A percentile compares a stretch with the other conserved stretches of the same genome.
Evolutionary conservation across 2,329 filamentous ascomycete species (phyloP).

Genomic region (Coniochaeta ligniaria): DNA sequence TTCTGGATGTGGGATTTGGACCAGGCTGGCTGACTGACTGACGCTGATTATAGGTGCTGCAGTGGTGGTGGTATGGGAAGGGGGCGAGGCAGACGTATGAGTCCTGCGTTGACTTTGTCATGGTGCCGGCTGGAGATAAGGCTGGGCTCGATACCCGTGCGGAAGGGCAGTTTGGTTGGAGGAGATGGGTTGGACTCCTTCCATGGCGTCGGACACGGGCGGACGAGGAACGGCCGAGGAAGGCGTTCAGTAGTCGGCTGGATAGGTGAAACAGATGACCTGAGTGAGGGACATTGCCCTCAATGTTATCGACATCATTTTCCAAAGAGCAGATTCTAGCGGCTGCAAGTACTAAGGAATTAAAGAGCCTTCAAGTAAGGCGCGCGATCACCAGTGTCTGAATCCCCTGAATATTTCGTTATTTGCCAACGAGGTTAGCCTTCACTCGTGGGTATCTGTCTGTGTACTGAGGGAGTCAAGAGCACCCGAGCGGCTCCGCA

Average conservation of each 20-base stretch:
- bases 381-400: too few relatives aligned
- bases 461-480: too few relatives aligned
- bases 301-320: too few relatives aligned
- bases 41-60: not conserved
- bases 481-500: too few relatives aligned
- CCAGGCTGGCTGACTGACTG: not conserved
- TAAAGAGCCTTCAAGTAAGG: too few relatives aligned
- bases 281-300: too few relatives aligned
- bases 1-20: too few relatives aligned
- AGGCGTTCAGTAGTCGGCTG: not conserved
- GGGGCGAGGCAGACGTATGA: conserved; percentile 2
- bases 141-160: not conserved
- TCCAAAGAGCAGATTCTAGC: not conserved
- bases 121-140: not conserved
- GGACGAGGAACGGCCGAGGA: not conserved
- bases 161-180: not conserved
- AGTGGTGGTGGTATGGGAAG: conserved; percentile 5
- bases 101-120: conserved; percentile 4
- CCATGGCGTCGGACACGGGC: not conserved
- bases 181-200: not conserved
- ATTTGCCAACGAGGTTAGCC: too few relatives aligned
- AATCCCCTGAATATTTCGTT: too few relatives aligned
- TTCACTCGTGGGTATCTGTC: too few relatives aligned
- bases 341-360: too few relatives aligned
- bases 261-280: too few relatives aligned